Percentiles rank a stretch among this genome's conserved stretches.
Evolutionary conservation across 257 asterid species (phyloP).

Genomic region (Salvia miltiorrhiza): DNA sequence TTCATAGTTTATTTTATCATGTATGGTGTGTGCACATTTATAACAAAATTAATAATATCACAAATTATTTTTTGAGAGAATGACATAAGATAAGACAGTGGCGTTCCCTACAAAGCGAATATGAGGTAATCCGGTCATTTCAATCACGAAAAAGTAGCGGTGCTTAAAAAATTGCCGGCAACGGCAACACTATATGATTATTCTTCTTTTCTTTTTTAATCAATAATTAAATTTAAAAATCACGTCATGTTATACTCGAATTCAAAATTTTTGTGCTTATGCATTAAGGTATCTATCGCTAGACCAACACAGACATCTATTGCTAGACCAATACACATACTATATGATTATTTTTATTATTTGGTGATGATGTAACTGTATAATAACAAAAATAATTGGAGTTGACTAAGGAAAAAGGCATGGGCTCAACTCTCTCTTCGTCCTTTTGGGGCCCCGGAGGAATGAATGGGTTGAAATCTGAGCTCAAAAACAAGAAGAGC

Average conservation of each 20-base stretch:
- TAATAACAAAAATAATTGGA: background rate
- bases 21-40: background rate
- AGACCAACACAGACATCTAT: too few species aligned
- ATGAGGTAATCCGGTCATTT: background rate
- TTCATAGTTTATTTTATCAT: background rate
- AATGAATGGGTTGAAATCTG: background rate
- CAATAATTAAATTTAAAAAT: too few species aligned
- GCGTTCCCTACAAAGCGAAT: background rate
- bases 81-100: conserved; percentile 3
- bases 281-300: too few species aligned
- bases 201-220: too few species aligned
- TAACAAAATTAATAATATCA: background rate
- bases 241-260: too few species aligned
- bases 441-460: background rate
- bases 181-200: background rate
- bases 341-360: background rate
- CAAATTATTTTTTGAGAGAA: background rate
- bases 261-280: too few species aligned
- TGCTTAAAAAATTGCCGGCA: background rate
- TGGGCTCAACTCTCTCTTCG: conserved; percentile 14
- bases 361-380: background rate
- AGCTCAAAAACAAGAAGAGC: background rate
- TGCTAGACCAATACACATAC: too few species aligned
- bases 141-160: background rate
- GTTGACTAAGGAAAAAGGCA: conserved; percentile 15